Evolutionary conservation across 2,329 filamentous ascomycete species (phyloP).

Genomic region (Stromatinia cepivora): DNA sequence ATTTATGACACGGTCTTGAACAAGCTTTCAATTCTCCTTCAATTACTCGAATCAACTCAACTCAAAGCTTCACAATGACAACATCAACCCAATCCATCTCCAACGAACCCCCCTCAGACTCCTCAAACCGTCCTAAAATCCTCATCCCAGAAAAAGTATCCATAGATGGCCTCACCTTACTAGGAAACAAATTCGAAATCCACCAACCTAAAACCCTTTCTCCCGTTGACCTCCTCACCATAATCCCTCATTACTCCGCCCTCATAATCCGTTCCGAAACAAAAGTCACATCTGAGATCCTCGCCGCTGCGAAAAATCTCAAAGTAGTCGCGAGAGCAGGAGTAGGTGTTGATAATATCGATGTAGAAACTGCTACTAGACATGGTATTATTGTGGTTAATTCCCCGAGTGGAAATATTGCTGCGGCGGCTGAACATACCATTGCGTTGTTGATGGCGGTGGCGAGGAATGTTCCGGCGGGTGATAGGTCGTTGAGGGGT

Average conservation of each 20-base stretch:
- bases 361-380: constrained; percentile 70
- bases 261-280: constrained; percentile 81
- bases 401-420: constrained; percentile 75
- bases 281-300: constrained; percentile 69
- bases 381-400: constrained; percentile 80
- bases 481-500: constrained; percentile 66
- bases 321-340: constrained; percentile 79
- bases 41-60: neutral
- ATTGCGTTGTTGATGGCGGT: constrained; percentile 72
- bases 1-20: neutral
- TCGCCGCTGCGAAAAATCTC: constrained; percentile 65
- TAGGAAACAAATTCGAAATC: constrained; percentile 67
- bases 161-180: constrained; percentile 70
- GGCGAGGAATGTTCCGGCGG: constrained; percentile 71
- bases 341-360: constrained; percentile 81
- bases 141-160: constrained; percentile 81
- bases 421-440: constrained; percentile 77
- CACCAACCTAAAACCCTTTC: constrained; percentile 65
- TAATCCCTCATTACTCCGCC: constrained; percentile 72
- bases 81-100: constrained; percentile 31
- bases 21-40: neutral
- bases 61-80: constrained; percentile 28
- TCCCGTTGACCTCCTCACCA: constrained; percentile 60
- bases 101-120: neutral
- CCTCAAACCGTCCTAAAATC: constrained; percentile 45